Base-by-base conservation (phyloP, 1,284 basidiomycete genomes). In the Apiotrichum mycotoxinovorans region DNA sequence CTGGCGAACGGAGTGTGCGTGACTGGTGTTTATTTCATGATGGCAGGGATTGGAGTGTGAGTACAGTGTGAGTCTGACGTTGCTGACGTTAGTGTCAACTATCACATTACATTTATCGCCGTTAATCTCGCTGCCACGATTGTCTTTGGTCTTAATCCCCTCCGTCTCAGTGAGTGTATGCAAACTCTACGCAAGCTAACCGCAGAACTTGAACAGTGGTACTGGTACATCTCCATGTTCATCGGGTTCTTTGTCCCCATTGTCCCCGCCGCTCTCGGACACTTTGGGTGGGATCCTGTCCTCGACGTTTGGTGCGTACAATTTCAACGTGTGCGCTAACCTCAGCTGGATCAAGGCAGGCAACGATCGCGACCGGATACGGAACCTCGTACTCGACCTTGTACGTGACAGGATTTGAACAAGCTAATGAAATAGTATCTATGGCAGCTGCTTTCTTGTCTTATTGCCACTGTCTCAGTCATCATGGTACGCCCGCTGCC, bases 401-500 rank as follows among this genome's bases (percentile, higher is more conserved):
- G 42, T 44, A 25, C 11, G 42, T 44, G 9, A 2, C 12, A 15
- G 3, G 9, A 11, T 26, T 4, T 26, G 17, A 10, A 4, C 22
- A 22, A 20, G 25, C 42, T 43, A 64, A 67, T 63, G 37, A 52
- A n/a, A n/a, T 66, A n/a, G 64, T 72, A 71, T 43, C 61, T 72
- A 7, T 71, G 69, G 69, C 69, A 72, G 48, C 57, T 66, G 4
- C 51, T 69, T 20, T 65, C 70, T 5, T 64, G 64, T 30, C n/a
- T 61, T 26, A 59, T 72, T 12, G 67, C 70, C 2, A 60, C 60
- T 11, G 45, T 61, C 1, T 47, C 64, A 0, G 66, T 71, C 14
- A 51, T 59, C 15, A 44, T 52, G 37, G 48, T 49, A 27, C 17
- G 47, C n/a, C 9, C 8, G 9, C 10, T 3, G 14, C 23, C 9